phyloP scores from a whole-genome alignment of 2,329 filamentous ascomycete genomes.

The Verticillium klebahnii region DNA sequence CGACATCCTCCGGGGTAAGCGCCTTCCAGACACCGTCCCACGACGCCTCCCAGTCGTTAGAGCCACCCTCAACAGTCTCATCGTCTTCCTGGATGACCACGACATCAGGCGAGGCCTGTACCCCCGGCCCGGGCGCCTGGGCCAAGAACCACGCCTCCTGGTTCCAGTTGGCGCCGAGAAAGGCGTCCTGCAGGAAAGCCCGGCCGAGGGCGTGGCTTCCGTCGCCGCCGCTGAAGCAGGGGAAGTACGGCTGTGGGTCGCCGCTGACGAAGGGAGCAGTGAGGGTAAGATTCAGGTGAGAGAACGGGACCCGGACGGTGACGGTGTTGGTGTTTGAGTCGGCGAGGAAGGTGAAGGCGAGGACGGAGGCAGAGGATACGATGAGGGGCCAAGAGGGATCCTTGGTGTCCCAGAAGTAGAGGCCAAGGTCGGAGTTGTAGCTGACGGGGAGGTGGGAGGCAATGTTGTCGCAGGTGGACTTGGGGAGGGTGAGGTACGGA shows the following conservation, averaged over 20 bases:
- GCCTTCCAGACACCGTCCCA: slow-evolving; percentile 25
- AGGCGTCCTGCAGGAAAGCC: slow-evolving; percentile 42
- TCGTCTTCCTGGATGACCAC: slow-evolving; percentile 4
- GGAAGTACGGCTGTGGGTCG: slow-evolving; percentile 33
- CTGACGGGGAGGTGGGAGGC: slow-evolving; percentile 29
- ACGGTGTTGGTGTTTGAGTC: slow-evolving; percentile 19
- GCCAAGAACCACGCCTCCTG: slow-evolving; percentile 29
- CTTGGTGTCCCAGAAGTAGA: slow-evolving; percentile 36
- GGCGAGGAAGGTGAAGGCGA: slow-evolving; percentile 33
- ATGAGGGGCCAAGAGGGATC: slow-evolving; percentile 28
- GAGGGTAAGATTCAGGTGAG: slow-evolving; percentile 32
- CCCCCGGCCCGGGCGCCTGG: slow-evolving; percentile 33
- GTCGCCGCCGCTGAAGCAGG: slow-evolving; percentile 26
- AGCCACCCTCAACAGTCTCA: slow-evolving; percentile 16
- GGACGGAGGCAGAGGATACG: slow-evolving; percentile 32
- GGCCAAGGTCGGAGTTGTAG: slow-evolving; percentile 26
- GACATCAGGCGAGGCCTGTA: not conserved
- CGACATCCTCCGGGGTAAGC: slow-evolving; percentile 16
- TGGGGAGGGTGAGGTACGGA: slow-evolving; percentile 35
- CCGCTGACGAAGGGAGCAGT: slow-evolving; percentile 25
- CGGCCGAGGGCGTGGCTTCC: slow-evolving; percentile 30
- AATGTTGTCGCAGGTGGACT: slow-evolving; percentile 34
- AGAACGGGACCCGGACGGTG: slow-evolving; percentile 18
- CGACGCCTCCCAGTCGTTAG: slow-evolving; percentile 25
- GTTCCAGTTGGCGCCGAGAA: slow-evolving; percentile 35